A percentile compares a stretch with the other conserved stretches of the same genome.
Conservation (phyloP, 2,329 filamentous ascomycete species). For the Raffaelea albimanens region DNA sequence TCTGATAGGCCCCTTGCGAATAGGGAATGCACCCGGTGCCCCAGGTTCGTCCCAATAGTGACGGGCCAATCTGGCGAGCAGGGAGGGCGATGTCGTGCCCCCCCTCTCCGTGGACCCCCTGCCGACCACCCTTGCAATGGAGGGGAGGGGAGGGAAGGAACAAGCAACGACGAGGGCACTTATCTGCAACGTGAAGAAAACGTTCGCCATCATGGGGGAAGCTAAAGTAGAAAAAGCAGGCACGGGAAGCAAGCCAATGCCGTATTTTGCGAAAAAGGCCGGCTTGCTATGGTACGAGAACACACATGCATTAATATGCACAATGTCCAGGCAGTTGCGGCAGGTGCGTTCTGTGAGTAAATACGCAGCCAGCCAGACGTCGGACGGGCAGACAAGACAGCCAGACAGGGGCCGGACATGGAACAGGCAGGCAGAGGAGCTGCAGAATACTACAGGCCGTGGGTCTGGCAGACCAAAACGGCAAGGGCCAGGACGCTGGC, state of each 20-base stretch:
- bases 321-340: too few relatives aligned
- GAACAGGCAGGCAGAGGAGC: neutral
- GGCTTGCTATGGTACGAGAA: too few relatives aligned
- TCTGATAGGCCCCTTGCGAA: conserved; percentile 11
- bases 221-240: neutral
- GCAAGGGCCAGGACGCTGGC: too few relatives aligned
- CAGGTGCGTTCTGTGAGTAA: too few relatives aligned
- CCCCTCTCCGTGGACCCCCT: neutral
- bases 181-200: neutral
- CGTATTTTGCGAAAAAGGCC: too few relatives aligned
- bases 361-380: too few relatives aligned
- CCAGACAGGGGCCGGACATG: neutral
- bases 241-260: neutral
- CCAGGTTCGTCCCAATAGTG: conserved; percentile 11
- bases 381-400: too few relatives aligned
- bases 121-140: neutral
- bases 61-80: conserved; percentile 3
- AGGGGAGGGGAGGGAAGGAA: too few relatives aligned
- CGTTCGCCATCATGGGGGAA: neutral
- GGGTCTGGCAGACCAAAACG: too few relatives aligned
- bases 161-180: too few relatives aligned
- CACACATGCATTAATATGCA: neutral
- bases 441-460: neutral
- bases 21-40: conserved; percentile 9
- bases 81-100: conserved; percentile 9